Conservation (phyloP, 495 filamentous ascomycete species). For the Amphirosellinia nigrospora region DNA sequence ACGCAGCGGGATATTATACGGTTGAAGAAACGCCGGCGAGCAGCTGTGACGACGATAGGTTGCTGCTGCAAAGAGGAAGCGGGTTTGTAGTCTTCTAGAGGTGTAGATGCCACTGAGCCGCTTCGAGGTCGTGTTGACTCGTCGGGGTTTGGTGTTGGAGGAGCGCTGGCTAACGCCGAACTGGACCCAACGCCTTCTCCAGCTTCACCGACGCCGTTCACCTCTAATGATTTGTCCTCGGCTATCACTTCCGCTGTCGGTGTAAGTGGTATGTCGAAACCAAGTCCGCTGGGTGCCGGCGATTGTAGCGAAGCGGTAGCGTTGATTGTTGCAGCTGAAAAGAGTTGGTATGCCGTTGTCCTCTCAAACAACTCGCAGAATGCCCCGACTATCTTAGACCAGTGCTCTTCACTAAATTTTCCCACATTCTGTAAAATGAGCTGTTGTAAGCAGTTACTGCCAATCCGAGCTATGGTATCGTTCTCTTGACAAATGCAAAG, state of each 20-base stretch:
- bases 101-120: slow-evolving; percentile 40
- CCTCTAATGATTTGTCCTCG: slow-evolving; percentile 64
- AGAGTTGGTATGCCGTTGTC: slow-evolving; percentile 92
- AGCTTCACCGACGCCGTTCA: slow-evolving; percentile 61
- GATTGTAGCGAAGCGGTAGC: slow-evolving; percentile 52
- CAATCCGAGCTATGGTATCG: slow-evolving; percentile 96
- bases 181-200: slow-evolving; percentile 37
- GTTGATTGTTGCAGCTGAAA: slow-evolving; percentile 78
- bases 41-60: slow-evolving; percentile 87
- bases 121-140: slow-evolving; percentile 46
- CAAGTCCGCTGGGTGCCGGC: slow-evolving; percentile 48
- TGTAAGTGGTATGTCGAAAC: slow-evolving; percentile 50
- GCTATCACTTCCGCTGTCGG: slow-evolving; percentile 47
- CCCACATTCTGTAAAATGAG: slow-evolving; percentile 93
- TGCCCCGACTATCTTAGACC: slow-evolving; percentile 89
- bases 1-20: slow-evolving; percentile 99
- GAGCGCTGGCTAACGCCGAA: slow-evolving; percentile 26
- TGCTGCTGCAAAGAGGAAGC: slow-evolving; percentile 77
- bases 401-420: slow-evolving; percentile 86
- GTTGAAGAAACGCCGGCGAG: slow-evolving; percentile 96
- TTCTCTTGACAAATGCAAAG: slow-evolving; percentile 99
- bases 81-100: slow-evolving; percentile 90
- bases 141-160: slow-evolving; percentile 35
- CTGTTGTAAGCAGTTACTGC: slow-evolving; percentile 96
- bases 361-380: slow-evolving; percentile 95